Evolutionary conservation across 225 moss, liverwort and hornwort genomes (phyloP).

Genomic region (Polytrichum commune): DNA sequence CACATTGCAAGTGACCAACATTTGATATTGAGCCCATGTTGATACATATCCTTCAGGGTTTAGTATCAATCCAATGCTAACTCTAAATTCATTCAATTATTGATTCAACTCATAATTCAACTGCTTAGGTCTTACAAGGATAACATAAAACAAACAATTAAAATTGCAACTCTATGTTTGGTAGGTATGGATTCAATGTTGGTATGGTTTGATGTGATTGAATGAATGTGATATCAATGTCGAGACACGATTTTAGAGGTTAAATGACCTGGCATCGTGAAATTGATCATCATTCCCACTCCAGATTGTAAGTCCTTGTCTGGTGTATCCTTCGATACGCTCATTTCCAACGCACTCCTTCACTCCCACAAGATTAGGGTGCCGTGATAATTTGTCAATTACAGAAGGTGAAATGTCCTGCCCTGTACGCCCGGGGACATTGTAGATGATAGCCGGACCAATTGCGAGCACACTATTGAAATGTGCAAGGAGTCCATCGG

Average conservation of each 20-base stretch:
- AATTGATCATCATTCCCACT: conserved; percentile 91
- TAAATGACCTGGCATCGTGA: conserved; percentile 70
- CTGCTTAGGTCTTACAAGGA: too few species aligned
- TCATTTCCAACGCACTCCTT: conserved; percentile 87
- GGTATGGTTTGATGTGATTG: too few species aligned
- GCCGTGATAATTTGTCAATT: conserved; percentile 51
- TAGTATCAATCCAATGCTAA: too few species aligned
- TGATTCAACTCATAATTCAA: too few species aligned
- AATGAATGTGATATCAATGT: too few species aligned
- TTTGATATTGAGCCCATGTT: too few species aligned
- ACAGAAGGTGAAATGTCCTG: conserved; percentile 71
- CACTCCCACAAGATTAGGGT: conserved; percentile 71
- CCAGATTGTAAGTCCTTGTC: conserved; percentile 67
- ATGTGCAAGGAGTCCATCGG: conserved; percentile 62
- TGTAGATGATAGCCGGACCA: conserved; percentile 87
- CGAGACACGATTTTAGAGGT: not conserved
- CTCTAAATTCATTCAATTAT: too few species aligned
- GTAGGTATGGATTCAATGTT: too few species aligned
- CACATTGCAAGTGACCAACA: too few species aligned
- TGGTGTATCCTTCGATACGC: conserved; percentile 53
- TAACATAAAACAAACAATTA: too few species aligned
- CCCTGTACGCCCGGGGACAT: conserved; percentile 84
- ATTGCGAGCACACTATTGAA: conserved; percentile 66
- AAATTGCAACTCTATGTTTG: too few species aligned
- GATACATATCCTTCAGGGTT: too few species aligned